phyloP scores from a whole-genome alignment of 176 grass and related monocot genomes.

The Cenchrus purpureus region DNA sequence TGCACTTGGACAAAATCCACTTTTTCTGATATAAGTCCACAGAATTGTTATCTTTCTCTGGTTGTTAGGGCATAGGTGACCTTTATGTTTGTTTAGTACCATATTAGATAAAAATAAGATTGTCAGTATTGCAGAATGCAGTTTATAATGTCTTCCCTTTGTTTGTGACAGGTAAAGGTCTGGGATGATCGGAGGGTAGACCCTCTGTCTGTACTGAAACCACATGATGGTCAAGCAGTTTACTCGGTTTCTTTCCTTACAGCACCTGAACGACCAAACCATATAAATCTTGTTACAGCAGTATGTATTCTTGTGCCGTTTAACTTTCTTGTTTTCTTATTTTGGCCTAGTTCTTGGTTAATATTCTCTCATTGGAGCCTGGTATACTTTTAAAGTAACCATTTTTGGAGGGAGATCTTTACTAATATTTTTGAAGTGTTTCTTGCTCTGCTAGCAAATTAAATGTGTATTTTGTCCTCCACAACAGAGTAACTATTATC shows the following conservation, averaged over 20 bases:
- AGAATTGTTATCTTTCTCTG: not conserved
- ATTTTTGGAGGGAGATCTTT: not conserved
- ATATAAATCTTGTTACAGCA: slow-evolving; percentile 95
- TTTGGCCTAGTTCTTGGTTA: not conserved
- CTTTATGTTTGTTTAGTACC: not conserved
- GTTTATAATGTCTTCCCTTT: slow-evolving; percentile 19
- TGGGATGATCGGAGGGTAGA: slow-evolving; percentile 84
- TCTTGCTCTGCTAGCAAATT: not conserved
- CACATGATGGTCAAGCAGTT: slow-evolving; percentile 82
- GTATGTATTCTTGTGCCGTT: slow-evolving; percentile 53
- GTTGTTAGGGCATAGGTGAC: not conserved
- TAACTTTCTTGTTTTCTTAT: not conserved
- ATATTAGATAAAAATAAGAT: slow-evolving; percentile 14
- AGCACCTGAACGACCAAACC: slow-evolving; percentile 72
- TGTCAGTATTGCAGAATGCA: slow-evolving; percentile 14
- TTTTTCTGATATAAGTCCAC: not conserved
- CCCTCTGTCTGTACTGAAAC: slow-evolving; percentile 67
- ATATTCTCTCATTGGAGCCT: not conserved
- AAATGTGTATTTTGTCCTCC: not conserved
- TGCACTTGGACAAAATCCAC: not conserved
- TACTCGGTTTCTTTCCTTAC: slow-evolving; percentile 86
- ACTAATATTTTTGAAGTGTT: not conserved
- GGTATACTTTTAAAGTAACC: not conserved
- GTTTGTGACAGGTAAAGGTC: slow-evolving; percentile 75
- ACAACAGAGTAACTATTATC: not conserved